Evolutionary conservation across 2,329 filamentous ascomycete genomes (phyloP).

Genomic region (Cercospora brassicicola): DNA sequence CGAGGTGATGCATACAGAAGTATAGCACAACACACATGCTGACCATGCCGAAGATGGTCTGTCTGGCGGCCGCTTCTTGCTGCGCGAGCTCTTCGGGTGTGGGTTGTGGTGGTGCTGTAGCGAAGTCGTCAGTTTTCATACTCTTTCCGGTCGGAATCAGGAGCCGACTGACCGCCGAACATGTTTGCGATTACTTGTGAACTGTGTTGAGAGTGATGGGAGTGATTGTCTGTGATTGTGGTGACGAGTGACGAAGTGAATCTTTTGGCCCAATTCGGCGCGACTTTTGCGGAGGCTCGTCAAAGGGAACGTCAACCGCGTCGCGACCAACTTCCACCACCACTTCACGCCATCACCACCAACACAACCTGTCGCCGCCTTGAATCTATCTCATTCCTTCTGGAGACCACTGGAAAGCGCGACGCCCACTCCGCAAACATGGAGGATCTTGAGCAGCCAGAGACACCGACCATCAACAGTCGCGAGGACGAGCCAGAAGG

Average conservation of each 20-base stretch:
- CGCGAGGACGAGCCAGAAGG: conserved; percentile 48
- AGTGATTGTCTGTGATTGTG: neutral
- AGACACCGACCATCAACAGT: conserved; percentile 42
- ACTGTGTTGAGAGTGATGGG: neutral
- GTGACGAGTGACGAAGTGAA: conserved; percentile 3
- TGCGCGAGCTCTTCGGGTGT: conserved; percentile 67
- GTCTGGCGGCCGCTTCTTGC: conserved; percentile 66
- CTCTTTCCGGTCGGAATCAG: neutral
- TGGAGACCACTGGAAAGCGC: neutral
- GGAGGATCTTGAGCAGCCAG: conserved; percentile 45
- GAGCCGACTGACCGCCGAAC: conserved; percentile 1
- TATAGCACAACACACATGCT: conserved; percentile 69
- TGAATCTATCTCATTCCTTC: neutral
- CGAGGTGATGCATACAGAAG: conserved; percentile 60
- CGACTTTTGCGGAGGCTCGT: conserved; percentile 4
- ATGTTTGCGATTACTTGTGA: neutral
- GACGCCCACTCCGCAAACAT: conserved; percentile 30
- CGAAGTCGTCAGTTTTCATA: conserved; percentile 6
- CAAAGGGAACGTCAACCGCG: conserved; percentile 9
- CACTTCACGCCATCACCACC: neutral
- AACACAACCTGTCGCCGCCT: neutral
- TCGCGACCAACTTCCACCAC: neutral
- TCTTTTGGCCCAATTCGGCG: conserved; percentile 1
- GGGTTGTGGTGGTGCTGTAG: conserved; percentile 67
- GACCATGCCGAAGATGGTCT: conserved; percentile 67